A percentile compares a stretch with the other conserved stretches of the same genome.
These are phyloP conservation scores for Akanthomyces uredinophilus DNA, from an alignment of 2,329 filamentous ascomycete genomes.

Conservation along the genomic window DNA sequence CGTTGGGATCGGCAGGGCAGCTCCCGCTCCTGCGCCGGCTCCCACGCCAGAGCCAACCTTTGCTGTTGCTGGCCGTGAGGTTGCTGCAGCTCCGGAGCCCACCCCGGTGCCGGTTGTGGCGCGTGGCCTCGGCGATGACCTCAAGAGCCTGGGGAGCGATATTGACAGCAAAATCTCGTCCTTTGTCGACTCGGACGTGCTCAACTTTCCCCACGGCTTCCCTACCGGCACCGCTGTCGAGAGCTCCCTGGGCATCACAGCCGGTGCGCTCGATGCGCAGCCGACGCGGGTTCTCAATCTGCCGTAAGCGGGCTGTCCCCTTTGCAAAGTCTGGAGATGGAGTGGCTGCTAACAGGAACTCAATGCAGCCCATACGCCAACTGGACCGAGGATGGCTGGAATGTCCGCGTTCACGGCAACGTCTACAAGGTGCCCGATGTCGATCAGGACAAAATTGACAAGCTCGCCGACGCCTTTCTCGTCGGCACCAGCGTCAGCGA, in stretches of 20 bases:
- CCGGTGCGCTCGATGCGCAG: constrained; percentile 52
- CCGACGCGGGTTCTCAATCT: constrained; percentile 69
- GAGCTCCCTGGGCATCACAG: constrained; percentile 55
- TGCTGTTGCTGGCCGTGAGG: neutral
- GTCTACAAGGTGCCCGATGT: constrained; percentile 76
- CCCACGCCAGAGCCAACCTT: neutral
- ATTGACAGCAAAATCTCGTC: constrained; percentile 53
- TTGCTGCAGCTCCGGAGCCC: constrained; percentile 16
- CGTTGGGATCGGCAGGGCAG: constrained; percentile 11
- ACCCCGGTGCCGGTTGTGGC: constrained; percentile 23
- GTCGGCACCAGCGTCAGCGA: constrained; percentile 48
- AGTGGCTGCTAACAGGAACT: neutral
- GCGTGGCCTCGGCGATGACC: constrained; percentile 34
- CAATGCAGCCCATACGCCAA: constrained; percentile 58
- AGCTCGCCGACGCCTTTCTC: constrained; percentile 61
- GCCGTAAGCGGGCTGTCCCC: constrained; percentile 34
- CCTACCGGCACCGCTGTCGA: constrained; percentile 57
- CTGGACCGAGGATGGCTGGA: constrained; percentile 74
- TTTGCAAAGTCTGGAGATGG: too few relatives aligned
- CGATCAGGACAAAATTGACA: constrained; percentile 57
- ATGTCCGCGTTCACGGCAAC: constrained; percentile 69
- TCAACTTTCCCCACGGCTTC: constrained; percentile 56
- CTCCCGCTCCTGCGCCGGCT: constrained; percentile 1
- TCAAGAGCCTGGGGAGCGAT: constrained; percentile 43
- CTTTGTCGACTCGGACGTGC: constrained; percentile 58